Conservation (phyloP, 306 rosid species). For the Corylus americana region DNA sequence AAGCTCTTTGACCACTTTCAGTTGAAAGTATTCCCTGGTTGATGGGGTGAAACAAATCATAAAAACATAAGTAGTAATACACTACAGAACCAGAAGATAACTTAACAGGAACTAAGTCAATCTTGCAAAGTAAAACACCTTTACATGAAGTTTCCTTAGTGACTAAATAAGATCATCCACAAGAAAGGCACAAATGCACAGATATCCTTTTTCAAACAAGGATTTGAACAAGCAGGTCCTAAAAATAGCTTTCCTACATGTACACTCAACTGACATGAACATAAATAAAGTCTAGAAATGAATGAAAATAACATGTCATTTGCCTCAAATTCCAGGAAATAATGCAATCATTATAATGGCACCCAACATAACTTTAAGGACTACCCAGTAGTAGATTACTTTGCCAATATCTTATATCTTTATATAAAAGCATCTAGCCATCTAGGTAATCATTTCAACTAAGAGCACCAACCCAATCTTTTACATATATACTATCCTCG, state of each 20-base stretch:
- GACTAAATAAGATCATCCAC: neutral
- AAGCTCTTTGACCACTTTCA: constrained; percentile 70
- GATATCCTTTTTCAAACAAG: neutral
- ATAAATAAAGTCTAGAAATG: neutral
- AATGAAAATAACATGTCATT: neutral
- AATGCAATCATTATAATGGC: too few relatives aligned
- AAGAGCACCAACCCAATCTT: too few relatives aligned
- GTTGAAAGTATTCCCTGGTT: constrained; percentile 81
- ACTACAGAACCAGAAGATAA: neutral
- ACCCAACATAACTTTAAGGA: too few relatives aligned
- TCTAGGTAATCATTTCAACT: too few relatives aligned
- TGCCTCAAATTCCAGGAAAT: too few relatives aligned
- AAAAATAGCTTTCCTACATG: neutral
- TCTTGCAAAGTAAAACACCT: neutral
- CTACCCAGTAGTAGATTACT: too few relatives aligned
- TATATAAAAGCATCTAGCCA: too few relatives aligned
- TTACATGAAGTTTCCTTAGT: neutral
- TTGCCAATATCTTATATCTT: too few relatives aligned
- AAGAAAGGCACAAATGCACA: neutral
- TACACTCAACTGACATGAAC: neutral
- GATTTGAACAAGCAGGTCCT: neutral
- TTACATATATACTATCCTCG: too few relatives aligned
- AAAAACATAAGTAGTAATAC: neutral
- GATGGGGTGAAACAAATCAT: neutral
- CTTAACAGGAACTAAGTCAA: constrained; percentile 2